Base-by-base conservation (phyloP, 2,329 filamentous ascomycete genomes). In the Pseudogymnoascus verrucosus region DNA sequence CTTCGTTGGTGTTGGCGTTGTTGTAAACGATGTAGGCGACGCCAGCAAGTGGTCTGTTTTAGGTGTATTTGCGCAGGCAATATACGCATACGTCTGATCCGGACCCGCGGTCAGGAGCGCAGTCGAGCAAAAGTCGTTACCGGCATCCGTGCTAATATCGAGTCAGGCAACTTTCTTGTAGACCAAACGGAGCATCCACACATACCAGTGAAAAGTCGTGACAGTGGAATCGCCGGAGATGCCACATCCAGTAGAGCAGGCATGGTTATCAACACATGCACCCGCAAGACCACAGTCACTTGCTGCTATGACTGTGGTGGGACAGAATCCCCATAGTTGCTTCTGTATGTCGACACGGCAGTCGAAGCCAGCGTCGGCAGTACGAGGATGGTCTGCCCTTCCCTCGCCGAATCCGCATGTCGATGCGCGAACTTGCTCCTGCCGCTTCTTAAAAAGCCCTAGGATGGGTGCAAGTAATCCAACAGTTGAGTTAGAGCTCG, bases 321-420 rank as follows among this genome's bases (percentile, higher is more conserved):
- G 74, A 59, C 76, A 78, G 68, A 78, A 76, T 0, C 76, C 76
- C 76, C 76, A 78, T 3, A 78, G 67, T 0, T 70, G 73, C 16
- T 74, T 69, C 4, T 63, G 39, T 0, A 71, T 70, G 51, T 78
- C 74, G 2, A 78, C 69, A 5, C 74, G 74, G 62, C 74, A 78
- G 66, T 75, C 71, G 42, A 68, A 78, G 0, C 74, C 77, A 0
- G 65, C 37, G 4, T 73, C 67, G 0, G 76, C 75, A 0, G 74
- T 75, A 12, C 76, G 69, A 1, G 68, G 62, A 11, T 65, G 64
- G 1, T 66, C 54, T 0, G 70, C 65, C 21, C 78, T 68, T 5
- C 76, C 76, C n/a, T 72, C 62, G 0, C 68, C 23, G 39, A 72
- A 75, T 14, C 74, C 71, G 40, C 75, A 75, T 3, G 71, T 72